Evolutionary conservation across 2,329 filamentous ascomycete species (phyloP), one percentile per base, ranked within the genome.

Genomic region (Phialemoniopsis sp.): DNA sequence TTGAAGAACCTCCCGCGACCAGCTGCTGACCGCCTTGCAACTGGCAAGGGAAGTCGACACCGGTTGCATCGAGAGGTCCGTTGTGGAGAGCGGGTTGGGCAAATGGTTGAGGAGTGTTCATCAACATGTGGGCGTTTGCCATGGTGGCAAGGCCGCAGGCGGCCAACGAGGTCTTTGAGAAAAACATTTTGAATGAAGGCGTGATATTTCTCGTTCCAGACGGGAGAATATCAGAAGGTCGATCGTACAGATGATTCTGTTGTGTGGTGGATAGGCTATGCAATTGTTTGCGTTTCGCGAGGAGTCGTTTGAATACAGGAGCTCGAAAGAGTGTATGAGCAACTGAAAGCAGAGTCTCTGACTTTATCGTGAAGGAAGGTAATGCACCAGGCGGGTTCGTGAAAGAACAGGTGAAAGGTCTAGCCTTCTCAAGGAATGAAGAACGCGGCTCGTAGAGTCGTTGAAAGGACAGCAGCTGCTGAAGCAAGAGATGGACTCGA

Each of bases 41-140:
- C 60, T 95, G 90, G 79, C 93, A 97, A 0, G 93, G 93, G 57
- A 87, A 98, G 58, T 95, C 68, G 29, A 63, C 66, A 0, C 86
- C 87, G 0, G 63, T 60, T 0, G 56, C 51, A 26, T 10, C 10
- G 0, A 96, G 70, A 1, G 93, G 91, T 4, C 66, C 64, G 62
- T 86, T 91, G 62, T 70, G 40, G 3, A 68, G 52, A 1, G 8
- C 41, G 0, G 57, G 50, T 2, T 48, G 48, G 13, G 60, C 53
- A 44, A 78, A 90, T 0, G 89, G 89, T 4, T 68, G 57, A 0
- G 93, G 91, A 8, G 66, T 70, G 38, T 55, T 64, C 72, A 97
- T 83, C 31, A 76, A 66, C 73, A 96, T 85, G 62, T 97, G 93
- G 32, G 85, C 88, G 36, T 78, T 74, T 51, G 72, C 77, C 39